Percentiles rank a stretch among this genome's conserved stretches.
Evolutionary conservation across 164 flowering plant species (phyloP).

Genomic region (Magnolia sinica): DNA sequence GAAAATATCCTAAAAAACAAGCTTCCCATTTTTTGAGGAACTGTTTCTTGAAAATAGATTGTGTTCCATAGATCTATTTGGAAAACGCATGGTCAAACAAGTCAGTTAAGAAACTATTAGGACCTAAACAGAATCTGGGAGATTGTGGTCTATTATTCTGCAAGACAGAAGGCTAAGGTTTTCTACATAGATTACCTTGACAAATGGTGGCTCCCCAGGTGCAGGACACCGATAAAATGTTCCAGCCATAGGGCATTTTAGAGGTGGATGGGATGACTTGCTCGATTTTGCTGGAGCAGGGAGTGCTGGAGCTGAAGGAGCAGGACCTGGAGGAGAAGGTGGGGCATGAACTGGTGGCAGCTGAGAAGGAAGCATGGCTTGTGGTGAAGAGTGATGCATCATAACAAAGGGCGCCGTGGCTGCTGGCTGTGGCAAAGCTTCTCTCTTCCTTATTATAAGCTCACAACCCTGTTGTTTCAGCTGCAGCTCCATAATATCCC

Average conservation of each 20-base stretch:
- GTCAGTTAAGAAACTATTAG: no score
- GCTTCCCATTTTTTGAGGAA: no score
- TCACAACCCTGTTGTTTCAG: slow-evolving; percentile 65
- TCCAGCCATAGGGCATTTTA: slow-evolving; percentile 81
- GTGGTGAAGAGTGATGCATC: slow-evolving; percentile 29
- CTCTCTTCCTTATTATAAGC: slow-evolving; percentile 57
- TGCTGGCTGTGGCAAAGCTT: slow-evolving; percentile 49
- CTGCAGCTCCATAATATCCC: slow-evolving; percentile 62
- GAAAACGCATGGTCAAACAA: no score
- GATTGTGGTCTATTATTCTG: no score
- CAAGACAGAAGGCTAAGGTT: no score
- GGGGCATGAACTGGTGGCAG: slow-evolving; percentile 27
- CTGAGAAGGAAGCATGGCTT: slow-evolving; percentile 30
- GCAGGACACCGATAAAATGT: slow-evolving; percentile 60
- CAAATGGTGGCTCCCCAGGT: slow-evolving; percentile 78
- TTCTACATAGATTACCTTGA: slow-evolving; percentile 39
- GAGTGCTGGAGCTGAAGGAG: slow-evolving; percentile 24
- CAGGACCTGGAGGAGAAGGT: slow-evolving; percentile 11
- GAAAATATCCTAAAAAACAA: no score
- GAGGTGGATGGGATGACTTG: slow-evolving; percentile 49
- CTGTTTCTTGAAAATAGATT: no score
- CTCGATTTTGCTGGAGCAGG: slow-evolving; percentile 40
- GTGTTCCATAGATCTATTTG: no score
- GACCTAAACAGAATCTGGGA: no score
- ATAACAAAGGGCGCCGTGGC: slow-evolving; percentile 27